A percentile compares a stretch with the other conserved stretches of the same genome.
These are phyloP conservation scores for Fusarium stilboides DNA, from an alignment of 2,329 filamentous ascomycete species.

Conservation along the genomic window DNA sequence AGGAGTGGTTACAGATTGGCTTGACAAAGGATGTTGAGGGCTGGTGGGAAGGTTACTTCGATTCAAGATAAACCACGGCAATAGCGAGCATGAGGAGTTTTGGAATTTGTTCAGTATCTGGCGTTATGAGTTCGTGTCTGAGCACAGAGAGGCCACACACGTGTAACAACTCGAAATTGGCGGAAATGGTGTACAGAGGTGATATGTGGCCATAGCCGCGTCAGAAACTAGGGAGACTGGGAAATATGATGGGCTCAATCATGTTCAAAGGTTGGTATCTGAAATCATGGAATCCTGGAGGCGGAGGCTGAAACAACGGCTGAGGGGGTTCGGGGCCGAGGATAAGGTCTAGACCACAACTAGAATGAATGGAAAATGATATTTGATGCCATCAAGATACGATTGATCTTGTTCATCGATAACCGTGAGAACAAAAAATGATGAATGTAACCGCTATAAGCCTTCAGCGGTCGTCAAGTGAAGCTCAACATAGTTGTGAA, in stretches of 20 bases:
- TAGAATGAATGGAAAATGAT: conserved; percentile 43
- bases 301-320: not conserved
- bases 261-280: not conserved
- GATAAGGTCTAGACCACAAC: conserved; percentile 28
- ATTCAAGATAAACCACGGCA: conserved; percentile 36
- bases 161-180: conserved; percentile 30
- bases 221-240: not conserved
- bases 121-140: conserved; percentile 43
- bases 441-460: not conserved
- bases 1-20: conserved; percentile 22
- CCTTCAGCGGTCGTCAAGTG: not conserved
- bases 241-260: conserved; percentile 1
- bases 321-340: conserved; percentile 10
- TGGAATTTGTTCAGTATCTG: conserved; percentile 26
- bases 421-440: not conserved
- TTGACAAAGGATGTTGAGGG: conserved; percentile 24
- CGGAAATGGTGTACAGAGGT: conserved; percentile 5
- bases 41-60: conserved; percentile 13
- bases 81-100: conserved; percentile 44
- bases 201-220: not conserved
- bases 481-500: not conserved
- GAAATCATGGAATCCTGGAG: conserved; percentile 2
- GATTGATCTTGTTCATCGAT: not conserved
- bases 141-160: conserved; percentile 30
- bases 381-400: conserved; percentile 7